These are phyloP conservation scores for Neofusicoccum laricinum DNA, from an alignment of 2,329 filamentous ascomycete species.

Conservation along the genomic window DNA sequence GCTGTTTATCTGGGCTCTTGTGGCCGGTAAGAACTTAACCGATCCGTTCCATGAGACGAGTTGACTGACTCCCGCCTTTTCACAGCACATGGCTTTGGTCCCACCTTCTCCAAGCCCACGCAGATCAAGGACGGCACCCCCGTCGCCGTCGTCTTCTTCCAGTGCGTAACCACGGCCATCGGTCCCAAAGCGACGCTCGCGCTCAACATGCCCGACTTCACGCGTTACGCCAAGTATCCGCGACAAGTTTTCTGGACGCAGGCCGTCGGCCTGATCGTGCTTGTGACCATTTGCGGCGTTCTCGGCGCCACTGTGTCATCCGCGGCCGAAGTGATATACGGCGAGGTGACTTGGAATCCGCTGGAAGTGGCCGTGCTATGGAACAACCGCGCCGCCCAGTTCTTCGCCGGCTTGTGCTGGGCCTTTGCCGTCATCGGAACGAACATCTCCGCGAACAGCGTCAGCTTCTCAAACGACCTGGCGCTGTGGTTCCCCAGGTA, in stretches of 20 bases:
- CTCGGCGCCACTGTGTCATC: conserved; percentile 9
- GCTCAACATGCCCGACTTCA: conserved; percentile 19
- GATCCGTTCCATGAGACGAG: background rate
- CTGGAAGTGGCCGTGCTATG: conserved; percentile 24
- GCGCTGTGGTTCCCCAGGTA: conserved; percentile 16
- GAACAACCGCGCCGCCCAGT: conserved; percentile 16
- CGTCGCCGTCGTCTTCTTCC: conserved; percentile 19
- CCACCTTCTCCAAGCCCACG: conserved; percentile 26
- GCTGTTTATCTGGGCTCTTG: conserved; percentile 13
- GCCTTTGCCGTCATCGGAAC: conserved; percentile 19
- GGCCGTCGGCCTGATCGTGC: background rate
- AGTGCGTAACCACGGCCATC: conserved; percentile 23
- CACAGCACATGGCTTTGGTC: conserved; percentile 20
- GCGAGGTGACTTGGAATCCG: conserved; percentile 20
- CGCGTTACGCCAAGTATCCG: conserved; percentile 10
- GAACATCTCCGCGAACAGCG: conserved; percentile 19
- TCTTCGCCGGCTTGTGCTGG: conserved; percentile 14
- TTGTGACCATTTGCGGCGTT: conserved; percentile 11
- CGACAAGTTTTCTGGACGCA: conserved; percentile 14
- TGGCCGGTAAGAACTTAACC: background rate
- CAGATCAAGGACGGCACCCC: conserved; percentile 19
- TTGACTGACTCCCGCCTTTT: background rate
- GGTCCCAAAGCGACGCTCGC: conserved; percentile 14
- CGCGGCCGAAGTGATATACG: conserved; percentile 19
- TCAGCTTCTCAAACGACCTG: conserved; percentile 16